Conservation (phyloP, 306 rosid species). For the Hylodesmum podocarpum region DNA sequence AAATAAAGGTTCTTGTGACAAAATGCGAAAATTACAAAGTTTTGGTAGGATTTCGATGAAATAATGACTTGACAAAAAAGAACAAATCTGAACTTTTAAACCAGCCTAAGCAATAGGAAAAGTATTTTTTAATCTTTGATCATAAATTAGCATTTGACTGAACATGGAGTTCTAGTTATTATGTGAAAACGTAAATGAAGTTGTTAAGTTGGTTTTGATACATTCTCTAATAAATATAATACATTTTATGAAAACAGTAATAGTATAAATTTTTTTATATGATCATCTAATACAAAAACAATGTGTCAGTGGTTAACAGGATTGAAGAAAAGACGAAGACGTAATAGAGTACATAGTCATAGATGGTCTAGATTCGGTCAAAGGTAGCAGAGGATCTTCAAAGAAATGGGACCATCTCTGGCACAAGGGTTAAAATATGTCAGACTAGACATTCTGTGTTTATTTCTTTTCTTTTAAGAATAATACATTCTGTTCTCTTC, state of each 20-base stretch:
- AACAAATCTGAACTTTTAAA: neutral
- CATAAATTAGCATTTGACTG: neutral
- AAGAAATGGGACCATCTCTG: neutral
- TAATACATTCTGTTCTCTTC: neutral
- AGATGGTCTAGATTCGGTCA: conserved; percentile 67
- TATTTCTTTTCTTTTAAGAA: conserved; percentile 23
- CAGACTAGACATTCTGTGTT: conserved; percentile 58
- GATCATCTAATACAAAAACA: neutral
- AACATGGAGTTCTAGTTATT: neutral
- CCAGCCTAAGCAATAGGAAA: neutral
- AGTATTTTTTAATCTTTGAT: neutral
- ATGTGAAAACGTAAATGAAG: neutral
- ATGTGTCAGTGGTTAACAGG: neutral
- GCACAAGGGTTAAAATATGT: conserved; percentile 46
- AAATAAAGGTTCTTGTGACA: neutral
- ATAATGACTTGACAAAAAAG: neutral
- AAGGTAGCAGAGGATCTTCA: conserved; percentile 44
- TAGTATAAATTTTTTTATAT: neutral
- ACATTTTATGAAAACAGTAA: neutral
- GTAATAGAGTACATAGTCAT: neutral
- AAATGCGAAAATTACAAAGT: neutral
- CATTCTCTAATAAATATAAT: neutral
- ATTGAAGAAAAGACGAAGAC: neutral
- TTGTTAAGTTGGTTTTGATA: neutral
- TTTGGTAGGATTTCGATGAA: neutral